Evolutionary conservation across 305 asterid genomes (phyloP).

Genomic region (Vinca major): DNA sequence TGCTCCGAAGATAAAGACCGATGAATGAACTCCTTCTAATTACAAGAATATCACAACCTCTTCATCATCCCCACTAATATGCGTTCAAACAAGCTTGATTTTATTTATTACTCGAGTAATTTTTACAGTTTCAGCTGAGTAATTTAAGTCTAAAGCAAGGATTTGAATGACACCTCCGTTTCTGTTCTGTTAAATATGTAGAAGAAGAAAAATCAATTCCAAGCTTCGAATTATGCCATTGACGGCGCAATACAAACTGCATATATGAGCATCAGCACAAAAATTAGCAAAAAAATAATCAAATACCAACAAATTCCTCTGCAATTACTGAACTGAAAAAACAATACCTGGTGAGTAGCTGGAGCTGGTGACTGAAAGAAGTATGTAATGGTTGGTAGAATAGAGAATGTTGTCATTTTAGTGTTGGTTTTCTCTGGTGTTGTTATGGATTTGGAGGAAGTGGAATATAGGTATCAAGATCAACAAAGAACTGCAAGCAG

Average conservation of each 20-base stretch:
- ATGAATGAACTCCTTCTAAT: neutral
- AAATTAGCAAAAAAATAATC: too few species aligned
- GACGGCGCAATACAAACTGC: constrained; percentile 9
- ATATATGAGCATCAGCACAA: neutral
- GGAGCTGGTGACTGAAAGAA: constrained; percentile 29
- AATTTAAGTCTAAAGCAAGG: neutral
- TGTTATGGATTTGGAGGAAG: neutral
- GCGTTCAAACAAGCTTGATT: too few species aligned
- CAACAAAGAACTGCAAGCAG: neutral
- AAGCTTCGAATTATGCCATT: constrained; percentile 10
- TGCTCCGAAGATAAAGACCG: neutral
- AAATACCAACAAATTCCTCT: neutral
- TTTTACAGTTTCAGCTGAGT: neutral
- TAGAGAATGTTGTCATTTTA: constrained; percentile 22
- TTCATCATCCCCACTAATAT: neutral
- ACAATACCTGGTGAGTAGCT: constrained; percentile 8
- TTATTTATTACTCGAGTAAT: neutral
- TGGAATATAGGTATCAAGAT: neutral
- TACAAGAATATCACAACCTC: neutral
- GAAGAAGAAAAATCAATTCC: constrained; percentile 5
- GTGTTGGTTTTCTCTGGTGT: neutral
- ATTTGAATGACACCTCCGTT: constrained; percentile 8
- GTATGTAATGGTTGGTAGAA: constrained; percentile 12
- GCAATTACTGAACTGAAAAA: neutral
- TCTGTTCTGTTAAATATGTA: neutral